Percentiles rank a stretch among this genome's conserved stretches.
Evolutionary conservation across 176 grass and related monocot genomes (phyloP).

Genomic region (Elymus sibiricus): DNA sequence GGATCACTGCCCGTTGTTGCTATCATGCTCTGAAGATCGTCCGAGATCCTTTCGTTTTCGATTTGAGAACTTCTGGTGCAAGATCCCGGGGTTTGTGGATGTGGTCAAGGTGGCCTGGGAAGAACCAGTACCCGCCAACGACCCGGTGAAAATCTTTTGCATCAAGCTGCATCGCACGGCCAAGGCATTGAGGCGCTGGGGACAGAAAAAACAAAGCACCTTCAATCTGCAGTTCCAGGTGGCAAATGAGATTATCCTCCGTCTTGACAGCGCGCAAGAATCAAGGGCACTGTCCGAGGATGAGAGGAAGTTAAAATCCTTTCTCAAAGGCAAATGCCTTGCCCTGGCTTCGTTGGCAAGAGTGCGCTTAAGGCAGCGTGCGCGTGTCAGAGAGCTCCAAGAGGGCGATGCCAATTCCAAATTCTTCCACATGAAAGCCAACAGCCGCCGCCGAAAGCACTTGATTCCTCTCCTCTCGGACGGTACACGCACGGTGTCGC

Average conservation of each 20-base stretch:
- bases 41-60: background rate
- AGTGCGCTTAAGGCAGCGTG: background rate
- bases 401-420: no score
- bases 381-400: background rate
- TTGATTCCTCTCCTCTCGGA: no score
- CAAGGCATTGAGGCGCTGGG: no score
- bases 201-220: no score
- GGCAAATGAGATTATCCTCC: background rate
- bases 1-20: no score
- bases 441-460: no score
- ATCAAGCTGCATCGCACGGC: no score
- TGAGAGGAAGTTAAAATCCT: background rate
- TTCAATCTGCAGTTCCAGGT: background rate
- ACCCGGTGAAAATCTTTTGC: no score
- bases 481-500: no score
- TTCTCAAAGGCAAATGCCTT: background rate
- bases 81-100: background rate
- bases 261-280: background rate
- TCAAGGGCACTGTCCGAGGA: background rate
- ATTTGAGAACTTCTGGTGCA: background rate
- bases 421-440: no score
- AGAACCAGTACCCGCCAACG: no score
- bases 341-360: background rate
- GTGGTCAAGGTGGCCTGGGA: background rate
- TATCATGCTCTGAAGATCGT: no score